Base-by-base conservation (phyloP, 1,139 yeast species). In the Hyphopichia buzzinii region DNA sequence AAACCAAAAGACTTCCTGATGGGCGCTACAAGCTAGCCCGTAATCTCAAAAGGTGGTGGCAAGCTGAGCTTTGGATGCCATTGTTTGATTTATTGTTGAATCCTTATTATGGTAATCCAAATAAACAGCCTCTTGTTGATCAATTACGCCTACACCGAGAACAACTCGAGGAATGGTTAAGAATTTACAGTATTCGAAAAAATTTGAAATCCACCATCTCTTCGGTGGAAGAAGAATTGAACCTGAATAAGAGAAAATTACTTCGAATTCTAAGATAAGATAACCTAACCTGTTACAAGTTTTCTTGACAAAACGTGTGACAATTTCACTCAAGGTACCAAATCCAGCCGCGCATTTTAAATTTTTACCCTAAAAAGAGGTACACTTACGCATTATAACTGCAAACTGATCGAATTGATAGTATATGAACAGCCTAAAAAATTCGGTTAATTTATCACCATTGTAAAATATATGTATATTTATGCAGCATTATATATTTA, bases 1-100 rank as follows among this genome's bases (percentile, higher is more conserved):
- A 75, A 36, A 65, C 78, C 0, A 55, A 53, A 8, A 44, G 52
- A 24, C 30, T 41, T 22, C 35, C 40, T 4, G 50, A 50, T 28
- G 64, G 65, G 1, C 51, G 48, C 3, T 56, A 71, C 35, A 59
- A 56, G 14, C 50, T 84, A 16, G 52, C 62, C 10, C 64, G 66
- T 19, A 54, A 76, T 0, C 64, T 86, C 25, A 86, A 84, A 54
- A 60, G 95, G 36, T 86, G 85, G 50, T 86, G 96, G 96, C 85
- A 84, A 47, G 79, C 77, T 2, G 47, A 50, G 10, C 44, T 86
- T 4, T 90, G 97, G 97, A 59, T 51, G 5, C 78, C 79, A 3
- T 57, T 89, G 19, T 87, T 89, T 54, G 77, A 78, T 29, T 43
- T 73, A 2, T 59, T 89, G 33, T 62, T 89, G 30, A 88, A 89